Evolutionary conservation across 2,329 filamentous ascomycete species (phyloP), one percentile per base, ranked within the genome.

Genomic region (Xylariaceae sp.): DNA sequence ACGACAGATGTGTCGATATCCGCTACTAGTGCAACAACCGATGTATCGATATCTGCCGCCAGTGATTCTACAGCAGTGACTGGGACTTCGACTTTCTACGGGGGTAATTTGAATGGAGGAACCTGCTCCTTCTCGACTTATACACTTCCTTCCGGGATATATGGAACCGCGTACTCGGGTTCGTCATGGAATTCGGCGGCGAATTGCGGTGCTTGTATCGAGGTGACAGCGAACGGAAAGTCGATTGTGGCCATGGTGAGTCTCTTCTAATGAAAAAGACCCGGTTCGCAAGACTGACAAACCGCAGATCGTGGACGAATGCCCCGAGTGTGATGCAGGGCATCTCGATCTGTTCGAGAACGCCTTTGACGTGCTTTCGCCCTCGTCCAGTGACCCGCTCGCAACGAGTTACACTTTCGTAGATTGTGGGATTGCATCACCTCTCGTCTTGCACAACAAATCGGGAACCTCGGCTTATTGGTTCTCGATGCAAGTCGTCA

Each of bases 71-170:
- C 32, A 14, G 65, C 58, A 17, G 61, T 63, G 32, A 60, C 66
- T 5, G 75, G 75, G 53, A 58, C 68, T 49, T 74, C 75, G 40
- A 81, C 78, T 42, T 78, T 71, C 56, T 81, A 82, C 59, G 74
- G 75, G 31, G 78, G 80, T 30, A 78, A 81, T 62, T 62, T 82
- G 2, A 64, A 67, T 5, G 82, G 82, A 36, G 84, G 84, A 53
- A 75, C 74, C 51, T 88, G 84, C 67, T 81, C 77, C 11, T 86
- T 87, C 71, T 71, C 73, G 7, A 78, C 75, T 44, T 86, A 85
- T 69, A 82, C 75, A 2, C 69, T 87, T 22, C 82, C 83, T 6
- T 70, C 75, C 11, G 71, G 72, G 11, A 66, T 86, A 48, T 80
- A 71, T 58, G 84, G 85, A 48, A 83, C 82, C 10, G 84, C 85